Evolutionary conservation across 306 rosid species (phyloP).

Genomic region (Cicer yamashitae): DNA sequence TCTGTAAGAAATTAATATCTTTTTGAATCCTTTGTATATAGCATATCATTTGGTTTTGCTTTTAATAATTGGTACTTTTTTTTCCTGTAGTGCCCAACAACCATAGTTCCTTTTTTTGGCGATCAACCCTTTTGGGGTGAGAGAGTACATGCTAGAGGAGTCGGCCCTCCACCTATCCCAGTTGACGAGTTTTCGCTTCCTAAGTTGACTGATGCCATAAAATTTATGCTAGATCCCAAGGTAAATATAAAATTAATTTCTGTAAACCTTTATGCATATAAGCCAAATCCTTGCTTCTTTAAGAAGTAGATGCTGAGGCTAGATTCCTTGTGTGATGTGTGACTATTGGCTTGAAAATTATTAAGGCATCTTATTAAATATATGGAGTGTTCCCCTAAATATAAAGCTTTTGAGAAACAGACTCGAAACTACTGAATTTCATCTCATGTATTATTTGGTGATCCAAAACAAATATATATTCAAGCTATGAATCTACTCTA

Average conservation of each 20-base stretch:
- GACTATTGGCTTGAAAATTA: neutral
- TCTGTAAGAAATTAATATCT: conserved; percentile 64
- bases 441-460: neutral
- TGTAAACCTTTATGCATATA: neutral
- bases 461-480: neutral
- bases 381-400: neutral
- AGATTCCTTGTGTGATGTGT: conserved; percentile 1
- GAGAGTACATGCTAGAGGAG: conserved; percentile 88
- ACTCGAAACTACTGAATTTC: neutral
- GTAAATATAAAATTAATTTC: conserved; percentile 50
- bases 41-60: conserved; percentile 22
- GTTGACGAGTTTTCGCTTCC: conserved; percentile 90
- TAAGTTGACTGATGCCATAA: conserved; percentile 78
- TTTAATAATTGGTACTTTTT: conserved; percentile 33
- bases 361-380: conserved; percentile 16
- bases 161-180: conserved; percentile 93
- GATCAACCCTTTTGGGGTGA: conserved; percentile 99
- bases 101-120: conserved; percentile 93
- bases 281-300: conserved; percentile 23
- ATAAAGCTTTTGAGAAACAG: neutral
- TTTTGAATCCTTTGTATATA: conserved; percentile 28
- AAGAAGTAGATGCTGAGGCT: conserved; percentile 7
- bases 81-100: conserved; percentile 79
- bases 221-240: conserved; percentile 85
- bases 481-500: neutral